These are phyloP conservation scores for Zymoseptoria crescenta DNA, from an alignment of 2,329 filamentous ascomycete genomes.

Conservation along the genomic window DNA sequence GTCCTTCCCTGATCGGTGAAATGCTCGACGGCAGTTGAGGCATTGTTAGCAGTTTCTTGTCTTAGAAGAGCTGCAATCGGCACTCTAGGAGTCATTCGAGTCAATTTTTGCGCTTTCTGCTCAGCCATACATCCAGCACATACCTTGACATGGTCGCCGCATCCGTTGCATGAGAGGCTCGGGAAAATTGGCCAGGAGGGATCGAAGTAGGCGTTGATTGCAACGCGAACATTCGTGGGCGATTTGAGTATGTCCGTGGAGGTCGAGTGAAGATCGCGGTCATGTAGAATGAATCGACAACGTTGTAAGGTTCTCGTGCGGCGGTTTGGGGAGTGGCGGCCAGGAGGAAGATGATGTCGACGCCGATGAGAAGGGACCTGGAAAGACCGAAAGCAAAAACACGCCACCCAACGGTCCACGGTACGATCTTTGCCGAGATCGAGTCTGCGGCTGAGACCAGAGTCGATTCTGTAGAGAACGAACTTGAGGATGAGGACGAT, in stretches of 20 bases:
- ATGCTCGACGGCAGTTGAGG: constrained; percentile 7
- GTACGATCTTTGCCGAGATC: not conserved
- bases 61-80: constrained; percentile 18
- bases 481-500: not conserved
- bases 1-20: constrained; percentile 13
- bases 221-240: constrained; percentile 15
- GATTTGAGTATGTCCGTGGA: constrained; percentile 1
- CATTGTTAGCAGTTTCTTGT: constrained; percentile 7
- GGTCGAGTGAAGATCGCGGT: constrained; percentile 1
- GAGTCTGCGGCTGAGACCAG: not conserved
- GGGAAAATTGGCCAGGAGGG: constrained; percentile 2
- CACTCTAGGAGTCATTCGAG: constrained; percentile 5
- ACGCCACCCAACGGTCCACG: not conserved
- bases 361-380: not conserved
- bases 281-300: constrained; percentile 1
- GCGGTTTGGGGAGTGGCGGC: not conserved
- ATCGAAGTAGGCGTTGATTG: constrained; percentile 11
- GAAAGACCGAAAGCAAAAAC: not conserved
- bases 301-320: not conserved
- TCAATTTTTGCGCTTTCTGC: not conserved
- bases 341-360: not conserved
- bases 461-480: not conserved
- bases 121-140: not conserved
- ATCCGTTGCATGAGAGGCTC: constrained; percentile 6
- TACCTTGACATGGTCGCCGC: constrained; percentile 17